Evolutionary conservation across 768 basidiomycete genomes (phyloP), one percentile per base, ranked within the genome.

Genomic region (Coprinopsis sp.): DNA sequence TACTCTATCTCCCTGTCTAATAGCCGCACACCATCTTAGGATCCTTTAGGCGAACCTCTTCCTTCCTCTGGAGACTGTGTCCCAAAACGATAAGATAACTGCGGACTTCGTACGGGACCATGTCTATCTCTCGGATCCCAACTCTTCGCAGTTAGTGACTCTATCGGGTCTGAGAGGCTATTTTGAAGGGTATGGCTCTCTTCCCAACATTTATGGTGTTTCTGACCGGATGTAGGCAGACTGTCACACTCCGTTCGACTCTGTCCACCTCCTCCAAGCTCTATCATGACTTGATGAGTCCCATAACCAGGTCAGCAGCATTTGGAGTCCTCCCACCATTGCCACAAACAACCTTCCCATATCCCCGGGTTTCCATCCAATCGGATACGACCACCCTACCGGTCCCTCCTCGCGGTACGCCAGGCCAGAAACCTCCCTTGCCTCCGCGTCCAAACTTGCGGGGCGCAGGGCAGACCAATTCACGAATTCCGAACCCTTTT

Each of bases 41-140:
- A 12, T n/a, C 24, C 0, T 50, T 50, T 57, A 95, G 91, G 85
- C 87, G 3, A 84, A 87, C 0, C 59, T 99, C 10, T 68, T 97
- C 13, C 71, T 97, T 1, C 94, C 94, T 1, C 61, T 79, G 2
- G 85, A 88, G 40, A 71, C 75, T 36, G 59, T 68, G 5, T 68
- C 76, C 2, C 61, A 72, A 22, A 69, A 76, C 16, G 76, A 79
- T 14, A 70, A 70, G 39, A 72, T 91, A 42, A 86, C 85, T 0
- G 65, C 81, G 0, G 85, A 91, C 2, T 82, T 93, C 47, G 68
- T 96, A 24, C 81, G 79, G 58, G 92, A 96, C 57, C 95, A 99
- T 60, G 63, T 95, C 46, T 68, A 80, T 24, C 72, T 91, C 25
- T 81, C 74, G 54, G 80, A 87, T 42, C 70, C 69, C 1, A 58